These are phyloP conservation scores for Haemoproteus tartakovskyi DNA, from an alignment of 169 alveolate genomes.

Conservation along the genomic window DNA sequence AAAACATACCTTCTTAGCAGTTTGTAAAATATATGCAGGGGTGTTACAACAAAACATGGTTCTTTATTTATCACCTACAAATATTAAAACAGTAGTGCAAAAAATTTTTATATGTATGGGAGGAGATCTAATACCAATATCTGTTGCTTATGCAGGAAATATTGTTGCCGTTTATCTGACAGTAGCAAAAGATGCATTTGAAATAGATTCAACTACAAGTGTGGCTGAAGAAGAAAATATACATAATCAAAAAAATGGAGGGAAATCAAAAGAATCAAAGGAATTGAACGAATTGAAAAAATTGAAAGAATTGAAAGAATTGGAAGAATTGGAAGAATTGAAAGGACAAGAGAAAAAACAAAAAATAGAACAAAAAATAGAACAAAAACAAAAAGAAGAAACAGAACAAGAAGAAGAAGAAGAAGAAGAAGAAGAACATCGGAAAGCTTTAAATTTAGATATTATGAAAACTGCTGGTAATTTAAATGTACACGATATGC, in stretches of 20 bases:
- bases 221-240: background rate
- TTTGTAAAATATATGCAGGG: constrained; percentile 75
- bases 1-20: constrained; percentile 34
- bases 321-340: background rate
- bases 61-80: constrained; percentile 74
- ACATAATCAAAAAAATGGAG: background rate
- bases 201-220: background rate
- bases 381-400: too few relatives aligned
- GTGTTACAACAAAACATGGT: constrained; percentile 69
- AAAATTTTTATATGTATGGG: constrained; percentile 80
- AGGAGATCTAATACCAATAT: constrained; percentile 79
- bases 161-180: constrained; percentile 73
- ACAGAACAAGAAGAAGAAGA: too few relatives aligned
- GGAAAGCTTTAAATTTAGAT: too few relatives aligned
- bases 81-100: constrained; percentile 33
- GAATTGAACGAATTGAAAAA: too few relatives aligned
- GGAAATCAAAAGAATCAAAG: too few relatives aligned
- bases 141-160: constrained; percentile 75
- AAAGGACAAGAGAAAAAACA: background rate
- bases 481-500: constrained; percentile 3
- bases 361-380: background rate
- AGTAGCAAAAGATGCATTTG: background rate
- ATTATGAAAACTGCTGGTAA: background rate
- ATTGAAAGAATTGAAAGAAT: background rate
- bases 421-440: too few relatives aligned